These are phyloP conservation scores for Peziza echinospora DNA, from an alignment of 495 filamentous ascomycete genomes.

Conservation along the genomic window DNA sequence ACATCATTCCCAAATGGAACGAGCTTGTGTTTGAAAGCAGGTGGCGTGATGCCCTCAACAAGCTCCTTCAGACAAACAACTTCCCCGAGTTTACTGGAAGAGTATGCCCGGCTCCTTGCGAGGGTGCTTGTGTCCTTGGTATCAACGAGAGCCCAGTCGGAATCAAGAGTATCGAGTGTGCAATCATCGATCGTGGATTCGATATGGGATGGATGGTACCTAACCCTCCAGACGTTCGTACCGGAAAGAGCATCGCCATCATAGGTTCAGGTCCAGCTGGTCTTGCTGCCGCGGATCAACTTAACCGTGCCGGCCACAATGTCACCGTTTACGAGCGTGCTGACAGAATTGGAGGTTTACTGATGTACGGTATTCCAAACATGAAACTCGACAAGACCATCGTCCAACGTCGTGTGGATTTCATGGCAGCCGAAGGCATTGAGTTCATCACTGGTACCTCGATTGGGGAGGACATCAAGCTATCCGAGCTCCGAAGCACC, in stretches of 20 bases:
- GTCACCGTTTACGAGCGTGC: slow-evolving; percentile 94
- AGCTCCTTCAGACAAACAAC: slow-evolving; percentile 96
- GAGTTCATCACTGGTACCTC: slow-evolving; percentile 55
- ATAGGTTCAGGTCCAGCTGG: slow-evolving; percentile 91
- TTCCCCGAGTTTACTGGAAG: slow-evolving; percentile 98
- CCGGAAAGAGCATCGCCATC: slow-evolving; percentile 76
- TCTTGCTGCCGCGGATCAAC: slow-evolving; percentile 79
- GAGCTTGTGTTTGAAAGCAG: slow-evolving; percentile 82
- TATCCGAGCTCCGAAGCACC: slow-evolving; percentile 51
- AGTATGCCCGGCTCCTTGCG: slow-evolving; percentile 94
- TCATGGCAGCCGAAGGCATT: slow-evolving; percentile 87
- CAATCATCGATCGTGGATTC: slow-evolving; percentile 97
- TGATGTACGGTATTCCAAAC: slow-evolving; percentile 99
- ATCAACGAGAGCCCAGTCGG: slow-evolving; percentile 97
- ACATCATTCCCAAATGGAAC: slow-evolving; percentile 99
- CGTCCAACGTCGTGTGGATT: slow-evolving; percentile 84
- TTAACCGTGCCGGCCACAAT: slow-evolving; percentile 78
- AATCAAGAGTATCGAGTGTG: slow-evolving; percentile 98
- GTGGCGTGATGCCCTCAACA: slow-evolving; percentile 89
- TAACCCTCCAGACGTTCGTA: slow-evolving; percentile 52
- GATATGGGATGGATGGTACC: slow-evolving; percentile 99
- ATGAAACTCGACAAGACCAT: slow-evolving; percentile 99
- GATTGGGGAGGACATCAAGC: slow-evolving; percentile 59
- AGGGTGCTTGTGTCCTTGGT: slow-evolving; percentile 90
- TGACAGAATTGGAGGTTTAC: slow-evolving; percentile 76